Evolutionary conservation across 139 green algal genomes (phyloP), one percentile per base, ranked within the genome.

Genomic region (Closterium sp.): DNA sequence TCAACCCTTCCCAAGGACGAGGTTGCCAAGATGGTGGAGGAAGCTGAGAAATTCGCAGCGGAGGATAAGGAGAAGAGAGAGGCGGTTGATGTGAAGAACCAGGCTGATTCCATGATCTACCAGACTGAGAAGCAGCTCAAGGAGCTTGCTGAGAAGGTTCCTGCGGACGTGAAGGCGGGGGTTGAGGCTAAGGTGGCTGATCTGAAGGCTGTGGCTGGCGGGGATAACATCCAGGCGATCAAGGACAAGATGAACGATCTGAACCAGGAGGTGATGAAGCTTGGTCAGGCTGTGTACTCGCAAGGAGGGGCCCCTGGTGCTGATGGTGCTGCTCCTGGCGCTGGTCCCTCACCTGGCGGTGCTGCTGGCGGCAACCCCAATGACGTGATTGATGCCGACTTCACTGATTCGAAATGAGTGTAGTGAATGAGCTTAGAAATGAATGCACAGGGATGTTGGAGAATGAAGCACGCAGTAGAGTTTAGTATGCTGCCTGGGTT

Each of bases 41-140:
- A 99, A 89, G 98, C 98, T 4, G 98, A 99, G 94, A 96, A 96
- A 93, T 98, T 97, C 93, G 97, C 97, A 0, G 95, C 94, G 2
- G 98, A 99, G 95, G 98, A 99, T 96, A 98, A 98, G 97, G 95
- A 96, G 94, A 95, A 96, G 91, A 95, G 98, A 29, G 98, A 99
- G 87, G 96, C 96, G 0, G 97, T 99, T 28, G 98, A 99, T 93
- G 97, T 96, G 50, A 98, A 98, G 96, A 99, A 99, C 96, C 96
- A 98, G 95, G 95, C 94, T 19, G 95, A 96, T 89, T 94, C 89
- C 22, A 94, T 95, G 87, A 30, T 86, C 5, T 96, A 96, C 89
- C 94, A 95, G 93, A 98, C 97, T 27, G 96, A 99, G 97, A 99
- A 99, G 97, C 98, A 99, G 97, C 89, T 99, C 31, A 98, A 99